Evolutionary conservation across 1,284 basidiomycete species (phyloP), one percentile per base, ranked within the genome.

Genomic region (Amylostereum areolatum): DNA sequence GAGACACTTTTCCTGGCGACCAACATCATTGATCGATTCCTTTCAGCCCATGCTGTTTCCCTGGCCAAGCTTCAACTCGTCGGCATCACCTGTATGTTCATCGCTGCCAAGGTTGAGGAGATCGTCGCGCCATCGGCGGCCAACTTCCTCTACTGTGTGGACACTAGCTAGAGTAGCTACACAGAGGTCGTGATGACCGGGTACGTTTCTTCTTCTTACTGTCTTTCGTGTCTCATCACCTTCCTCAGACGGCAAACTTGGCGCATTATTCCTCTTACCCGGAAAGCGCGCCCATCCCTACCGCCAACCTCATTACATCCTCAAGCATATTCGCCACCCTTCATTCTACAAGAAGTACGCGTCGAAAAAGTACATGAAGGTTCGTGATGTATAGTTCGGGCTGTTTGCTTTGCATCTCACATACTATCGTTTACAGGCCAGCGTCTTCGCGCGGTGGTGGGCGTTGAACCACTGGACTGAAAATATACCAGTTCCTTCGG

Each of bases 11-110:
- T 96, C 74, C 82, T 99, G 51, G 88, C 89, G 55, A 77, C 92
- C 63, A 98, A 99, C 75, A 85, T 98, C 62, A 89, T 98, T 62
- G 97, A 99, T 69, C 92, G 96, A 46, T 97, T 99, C 79, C 81
- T 98, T 28, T 94, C 92, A 2, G 75, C 83, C 1, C 89, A 94
- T 5, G 85, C 90, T 43, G 90, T 97, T 44, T 95, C 93, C 5
- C 79, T 98, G 18, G 84, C 86, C 59, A 97, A 97, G 66, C 80
- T 98, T 37, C 96, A 98, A 67, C 83, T 98, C 18, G 94, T 98
- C 47, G 96, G 97, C 52, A 78, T 97, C 52, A 93, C 94, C 4
- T 91, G 91, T 59, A 81, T 99, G 67, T 96, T 98, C 69, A 78
- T 99, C 55, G 85, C 96, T 0, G 83, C 92, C 44, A 99, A 99